Evolutionary conservation across 2,329 filamentous ascomycete genomes (phyloP).

Genomic region (Aspergillus sclerotialis): DNA sequence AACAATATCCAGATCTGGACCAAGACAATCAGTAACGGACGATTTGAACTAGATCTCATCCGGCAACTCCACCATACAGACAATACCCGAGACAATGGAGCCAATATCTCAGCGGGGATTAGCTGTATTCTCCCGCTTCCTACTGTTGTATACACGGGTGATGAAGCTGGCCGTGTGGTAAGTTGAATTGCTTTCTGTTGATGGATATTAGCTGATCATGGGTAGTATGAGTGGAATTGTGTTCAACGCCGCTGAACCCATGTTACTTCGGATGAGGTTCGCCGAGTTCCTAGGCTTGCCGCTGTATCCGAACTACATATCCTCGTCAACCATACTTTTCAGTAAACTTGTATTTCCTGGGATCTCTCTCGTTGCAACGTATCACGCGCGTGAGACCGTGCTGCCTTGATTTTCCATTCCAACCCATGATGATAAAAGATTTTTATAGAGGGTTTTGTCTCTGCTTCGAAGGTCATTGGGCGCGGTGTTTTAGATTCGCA

Average conservation of each 20-base stretch:
- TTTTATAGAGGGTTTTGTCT: too few species aligned
- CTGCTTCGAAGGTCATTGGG: too few species aligned
- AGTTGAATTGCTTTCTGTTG: constrained; percentile 32
- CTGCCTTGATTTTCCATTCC: too few species aligned
- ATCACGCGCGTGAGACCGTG: too few species aligned
- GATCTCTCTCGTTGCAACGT: too few species aligned
- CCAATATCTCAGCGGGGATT: constrained; percentile 58
- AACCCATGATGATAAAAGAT: too few species aligned
- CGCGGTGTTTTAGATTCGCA: too few species aligned
- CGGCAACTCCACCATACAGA: constrained; percentile 78
- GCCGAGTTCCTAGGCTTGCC: too few species aligned
- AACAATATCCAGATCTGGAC: constrained; percentile 46
- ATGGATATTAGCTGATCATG: constrained; percentile 11
- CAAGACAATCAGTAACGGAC: constrained; percentile 51
- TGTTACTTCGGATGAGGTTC: too few species aligned
- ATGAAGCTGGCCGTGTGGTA: constrained; percentile 87
- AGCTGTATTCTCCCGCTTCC: constrained; percentile 81
- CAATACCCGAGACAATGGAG: constrained; percentile 53
- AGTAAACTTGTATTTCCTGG: too few species aligned
- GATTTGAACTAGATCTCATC: constrained; percentile 71
- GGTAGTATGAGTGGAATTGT: constrained; percentile 53
- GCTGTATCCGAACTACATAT: too few species aligned
- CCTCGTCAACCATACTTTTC: too few species aligned
- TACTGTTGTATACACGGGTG: constrained; percentile 81
- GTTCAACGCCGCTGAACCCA: constrained; percentile 42